Conservation (phyloP, 306 rosid genomes). For the Fragaria ananassa region DNA sequence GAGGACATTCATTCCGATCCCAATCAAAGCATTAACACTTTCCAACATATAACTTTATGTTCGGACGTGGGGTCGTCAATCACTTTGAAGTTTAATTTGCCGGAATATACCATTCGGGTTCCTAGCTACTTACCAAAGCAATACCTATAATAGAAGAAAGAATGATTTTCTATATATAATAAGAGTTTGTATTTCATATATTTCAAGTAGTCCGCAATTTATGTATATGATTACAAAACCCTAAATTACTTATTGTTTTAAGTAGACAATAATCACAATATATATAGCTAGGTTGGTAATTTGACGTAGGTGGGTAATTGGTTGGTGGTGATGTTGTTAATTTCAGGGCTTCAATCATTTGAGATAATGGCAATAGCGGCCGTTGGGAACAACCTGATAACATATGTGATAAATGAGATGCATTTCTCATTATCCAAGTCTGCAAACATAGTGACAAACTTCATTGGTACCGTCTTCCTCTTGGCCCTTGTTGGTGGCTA, state of each 20-base stretch:
- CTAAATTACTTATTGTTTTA: too few relatives aligned
- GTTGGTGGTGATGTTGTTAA: background rate
- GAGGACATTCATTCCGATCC: background rate
- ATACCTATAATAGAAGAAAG: background rate
- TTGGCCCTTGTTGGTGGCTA: constrained; percentile 92
- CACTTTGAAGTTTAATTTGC: background rate
- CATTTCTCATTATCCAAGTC: constrained; percentile 82
- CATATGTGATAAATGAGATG: constrained; percentile 84
- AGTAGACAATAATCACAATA: too few relatives aligned
- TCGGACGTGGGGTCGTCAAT: background rate
- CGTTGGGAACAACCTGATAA: constrained; percentile 98
- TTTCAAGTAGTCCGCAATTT: background rate
- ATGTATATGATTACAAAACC: too few relatives aligned
- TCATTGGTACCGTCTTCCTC: constrained; percentile 89
- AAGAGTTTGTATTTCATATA: background rate
- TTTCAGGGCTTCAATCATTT: constrained; percentile 78
- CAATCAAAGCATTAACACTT: background rate
- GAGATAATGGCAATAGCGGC: constrained; percentile 99
- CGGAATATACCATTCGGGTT: background rate
- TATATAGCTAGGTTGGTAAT: background rate
- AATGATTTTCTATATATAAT: too few relatives aligned
- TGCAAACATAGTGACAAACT: constrained; percentile 89
- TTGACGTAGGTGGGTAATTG: background rate
- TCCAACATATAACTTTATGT: background rate
- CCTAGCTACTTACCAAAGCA: background rate